Evolutionary conservation across 2,329 filamentous ascomycete genomes (phyloP).

Genomic region (Phaeosphaeria sp.): DNA sequence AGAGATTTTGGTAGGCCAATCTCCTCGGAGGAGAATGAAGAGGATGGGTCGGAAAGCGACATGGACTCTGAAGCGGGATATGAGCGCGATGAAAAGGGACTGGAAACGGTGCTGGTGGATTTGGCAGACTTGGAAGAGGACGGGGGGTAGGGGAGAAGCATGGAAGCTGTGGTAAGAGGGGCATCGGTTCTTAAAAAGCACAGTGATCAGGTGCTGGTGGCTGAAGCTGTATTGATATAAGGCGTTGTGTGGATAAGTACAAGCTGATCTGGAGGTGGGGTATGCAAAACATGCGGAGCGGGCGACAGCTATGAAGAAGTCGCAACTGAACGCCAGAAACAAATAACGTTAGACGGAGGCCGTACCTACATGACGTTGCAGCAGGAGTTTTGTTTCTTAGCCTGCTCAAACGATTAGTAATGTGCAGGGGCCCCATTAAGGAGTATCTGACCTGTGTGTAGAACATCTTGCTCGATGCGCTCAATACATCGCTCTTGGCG

Average conservation of each 20-base stretch:
- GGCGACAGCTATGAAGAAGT: constrained; percentile 3
- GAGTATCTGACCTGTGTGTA: constrained; percentile 69
- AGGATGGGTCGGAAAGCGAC: neutral
- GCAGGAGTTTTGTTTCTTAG: constrained; percentile 68
- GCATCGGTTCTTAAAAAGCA: no score
- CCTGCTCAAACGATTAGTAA: constrained; percentile 39
- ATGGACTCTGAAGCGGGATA: neutral
- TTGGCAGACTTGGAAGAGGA: neutral
- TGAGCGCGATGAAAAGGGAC: neutral
- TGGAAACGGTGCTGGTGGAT: neutral
- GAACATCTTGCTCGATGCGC: constrained; percentile 96
- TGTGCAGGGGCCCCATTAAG: neutral
- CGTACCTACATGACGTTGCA: constrained; percentile 60
- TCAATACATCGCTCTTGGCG: constrained; percentile 89
- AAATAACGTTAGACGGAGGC: neutral
- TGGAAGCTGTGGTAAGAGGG: no score
- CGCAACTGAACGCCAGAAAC: neutral
- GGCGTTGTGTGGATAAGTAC: neutral
- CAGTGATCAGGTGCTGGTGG: no score
- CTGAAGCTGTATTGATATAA: neutral
- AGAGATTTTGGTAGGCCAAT: neutral
- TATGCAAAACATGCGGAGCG: constrained; percentile 11
- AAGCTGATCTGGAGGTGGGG: constrained; percentile 5
- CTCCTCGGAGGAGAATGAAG: neutral
- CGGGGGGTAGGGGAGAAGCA: neutral